These are phyloP conservation scores for Pharnaceum exiguum DNA, from an alignment of 148 eudicot species.

Conservation along the genomic window DNA sequence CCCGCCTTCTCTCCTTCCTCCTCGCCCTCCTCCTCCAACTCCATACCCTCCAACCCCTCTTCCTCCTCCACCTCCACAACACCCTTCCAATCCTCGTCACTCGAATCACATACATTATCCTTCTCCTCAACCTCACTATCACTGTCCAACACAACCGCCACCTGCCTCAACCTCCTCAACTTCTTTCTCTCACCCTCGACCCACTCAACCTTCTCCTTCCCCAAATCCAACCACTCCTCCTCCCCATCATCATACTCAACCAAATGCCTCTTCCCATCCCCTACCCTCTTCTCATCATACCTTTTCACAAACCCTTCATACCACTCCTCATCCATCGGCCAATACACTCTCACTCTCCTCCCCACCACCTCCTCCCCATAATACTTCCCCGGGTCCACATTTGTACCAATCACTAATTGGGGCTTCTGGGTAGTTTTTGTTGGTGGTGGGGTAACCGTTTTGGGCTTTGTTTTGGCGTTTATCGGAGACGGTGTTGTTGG, in stretches of 20 bases:
- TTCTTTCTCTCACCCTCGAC: slow-evolving; percentile 43
- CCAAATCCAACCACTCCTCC: slow-evolving; percentile 66
- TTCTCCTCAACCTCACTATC: slow-evolving; percentile 30
- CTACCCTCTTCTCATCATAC: slow-evolving; percentile 41
- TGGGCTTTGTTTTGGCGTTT: slow-evolving; percentile 34
- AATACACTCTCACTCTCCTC: slow-evolving; percentile 64
- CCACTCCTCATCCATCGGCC: slow-evolving; percentile 86
- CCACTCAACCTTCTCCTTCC: slow-evolving; percentile 72
- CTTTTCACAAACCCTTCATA: slow-evolving; percentile 69
- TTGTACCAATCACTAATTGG: slow-evolving; percentile 34
- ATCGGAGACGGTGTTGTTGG: slow-evolving; percentile 67
- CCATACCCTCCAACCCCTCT: slow-evolving; percentile 45
- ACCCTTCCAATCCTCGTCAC: slow-evolving; percentile 78
- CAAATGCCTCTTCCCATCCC: slow-evolving; percentile 76
- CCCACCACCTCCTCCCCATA: slow-evolving; percentile 50
- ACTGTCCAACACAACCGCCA: slow-evolving; percentile 45
- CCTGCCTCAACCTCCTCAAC: slow-evolving; percentile 53
- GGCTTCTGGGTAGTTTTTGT: slow-evolving; percentile 41
- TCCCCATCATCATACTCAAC: slow-evolving; percentile 79
- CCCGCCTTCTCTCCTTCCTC: slow-evolving; percentile 18
- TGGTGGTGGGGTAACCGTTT: background rate
- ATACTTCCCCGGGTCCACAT: background rate
- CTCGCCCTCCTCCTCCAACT: slow-evolving; percentile 47
- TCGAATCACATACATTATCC: slow-evolving; percentile 30
- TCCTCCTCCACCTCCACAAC: slow-evolving; percentile 35